Conservation (phyloP, 495 filamentous ascomycete genomes). For the Haplographium delicatum region DNA sequence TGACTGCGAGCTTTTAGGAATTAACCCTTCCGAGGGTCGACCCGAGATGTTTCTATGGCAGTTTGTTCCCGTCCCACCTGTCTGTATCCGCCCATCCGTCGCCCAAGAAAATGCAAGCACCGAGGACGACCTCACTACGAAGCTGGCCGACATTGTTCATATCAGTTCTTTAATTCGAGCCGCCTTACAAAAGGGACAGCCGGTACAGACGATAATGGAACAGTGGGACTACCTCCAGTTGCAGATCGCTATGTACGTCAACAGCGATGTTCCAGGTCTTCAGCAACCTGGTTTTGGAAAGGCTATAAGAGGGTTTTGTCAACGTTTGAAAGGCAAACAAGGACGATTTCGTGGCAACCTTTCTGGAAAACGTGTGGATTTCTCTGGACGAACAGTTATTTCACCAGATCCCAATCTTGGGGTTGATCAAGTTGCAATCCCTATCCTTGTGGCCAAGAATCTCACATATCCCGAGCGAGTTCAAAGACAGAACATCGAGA, state of each 20-base stretch:
- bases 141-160: slow-evolving; percentile 87
- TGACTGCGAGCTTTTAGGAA: slow-evolving; percentile 86
- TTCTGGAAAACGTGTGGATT: slow-evolving; percentile 97
- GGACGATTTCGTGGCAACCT: slow-evolving; percentile 95
- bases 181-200: slow-evolving; percentile 72
- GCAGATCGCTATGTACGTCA: slow-evolving; percentile 94
- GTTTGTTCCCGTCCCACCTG: slow-evolving; percentile 86
- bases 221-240: slow-evolving; percentile 96
- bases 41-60: slow-evolving; percentile 99
- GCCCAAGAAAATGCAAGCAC: slow-evolving; percentile 85
- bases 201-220: slow-evolving; percentile 88
- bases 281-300: slow-evolving; percentile 69
- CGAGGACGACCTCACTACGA: slow-evolving; percentile 94
- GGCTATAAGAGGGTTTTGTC: slow-evolving; percentile 86
- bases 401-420: slow-evolving; percentile 92
- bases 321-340: slow-evolving; percentile 93
- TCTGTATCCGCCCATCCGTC: slow-evolving; percentile 90
- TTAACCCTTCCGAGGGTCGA: slow-evolving; percentile 79
- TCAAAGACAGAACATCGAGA: slow-evolving; percentile 74
- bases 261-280: slow-evolving; percentile 90
- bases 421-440: slow-evolving; percentile 91
- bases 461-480: slow-evolving; percentile 92
- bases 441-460: slow-evolving; percentile 82
- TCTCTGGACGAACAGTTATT: slow-evolving; percentile 95
- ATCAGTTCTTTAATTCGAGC: slow-evolving; percentile 78